Percentiles rank a stretch among this genome's conserved stretches.
Conservation (phyloP, 2,329 filamentous ascomycete genomes). For the Fusarium mangiferae region DNA sequence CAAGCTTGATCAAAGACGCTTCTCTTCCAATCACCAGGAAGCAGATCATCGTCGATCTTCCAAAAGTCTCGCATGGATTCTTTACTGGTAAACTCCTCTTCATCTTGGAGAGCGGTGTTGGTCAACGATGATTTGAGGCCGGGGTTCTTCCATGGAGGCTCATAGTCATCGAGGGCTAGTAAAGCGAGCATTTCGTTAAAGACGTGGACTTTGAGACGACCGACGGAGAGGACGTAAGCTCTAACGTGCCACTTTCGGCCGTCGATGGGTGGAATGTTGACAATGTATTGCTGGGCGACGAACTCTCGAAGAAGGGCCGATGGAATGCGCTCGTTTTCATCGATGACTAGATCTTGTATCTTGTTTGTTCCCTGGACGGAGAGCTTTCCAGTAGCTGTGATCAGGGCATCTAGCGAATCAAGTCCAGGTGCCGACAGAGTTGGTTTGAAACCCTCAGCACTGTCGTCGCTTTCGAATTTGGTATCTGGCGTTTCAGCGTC, state of each 20-base stretch:
- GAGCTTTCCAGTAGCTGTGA: slow-evolving; percentile 44
- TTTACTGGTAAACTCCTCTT: slow-evolving; percentile 46
- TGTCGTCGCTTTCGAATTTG: background rate
- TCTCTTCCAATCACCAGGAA: slow-evolving; percentile 48
- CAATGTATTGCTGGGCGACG: slow-evolving; percentile 52
- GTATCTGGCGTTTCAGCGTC: background rate
- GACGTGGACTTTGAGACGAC: slow-evolving; percentile 52
- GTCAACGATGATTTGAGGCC: slow-evolving; percentile 50
- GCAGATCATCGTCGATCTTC: slow-evolving; percentile 42
- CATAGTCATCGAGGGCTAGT: slow-evolving; percentile 49
- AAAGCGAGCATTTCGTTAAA: slow-evolving; percentile 51
- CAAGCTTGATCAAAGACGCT: slow-evolving; percentile 50
- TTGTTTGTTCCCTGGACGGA: slow-evolving; percentile 1
- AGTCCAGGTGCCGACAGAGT: slow-evolving; percentile 43
- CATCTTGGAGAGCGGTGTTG: slow-evolving; percentile 52
- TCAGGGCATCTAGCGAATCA: slow-evolving; percentile 44
- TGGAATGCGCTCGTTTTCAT: slow-evolving; percentile 49
- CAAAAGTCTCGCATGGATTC: slow-evolving; percentile 52
- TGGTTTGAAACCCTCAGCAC: slow-evolving; percentile 24
- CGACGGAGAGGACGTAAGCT: slow-evolving; percentile 50
- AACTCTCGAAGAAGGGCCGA: slow-evolving; percentile 52
- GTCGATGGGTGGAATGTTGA: slow-evolving; percentile 46
- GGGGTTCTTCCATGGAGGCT: slow-evolving; percentile 51
- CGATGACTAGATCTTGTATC: slow-evolving; percentile 40
- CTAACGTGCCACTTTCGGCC: slow-evolving; percentile 52